Base-by-base conservation (phyloP, 495 filamentous ascomycete species). In the Trichoderma virens region DNA sequence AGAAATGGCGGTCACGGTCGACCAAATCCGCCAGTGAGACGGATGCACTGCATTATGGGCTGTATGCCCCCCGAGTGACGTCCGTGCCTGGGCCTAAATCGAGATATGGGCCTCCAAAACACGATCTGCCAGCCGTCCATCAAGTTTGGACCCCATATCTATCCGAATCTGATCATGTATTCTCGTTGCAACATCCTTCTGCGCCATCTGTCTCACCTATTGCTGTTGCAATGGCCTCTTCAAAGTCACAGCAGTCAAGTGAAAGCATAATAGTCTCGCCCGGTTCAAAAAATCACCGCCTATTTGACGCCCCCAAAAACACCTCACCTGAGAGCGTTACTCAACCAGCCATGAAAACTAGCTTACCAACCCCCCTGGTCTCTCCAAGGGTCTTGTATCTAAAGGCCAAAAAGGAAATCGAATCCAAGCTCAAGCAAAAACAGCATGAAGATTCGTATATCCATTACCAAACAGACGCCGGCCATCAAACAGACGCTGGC, bases 1-100 rank as follows among this genome's bases (percentile, higher is more conserved):
- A 74, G 70, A 75, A 67, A 59, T 76, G 78, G 73, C 68, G 74
- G 32, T 74, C 67, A 43, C 68, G 72, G 20, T 76, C 75, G 1
- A 63, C 65, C 41, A 78, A 75, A 63, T 56, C 65, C 3, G 32
- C 63, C 5, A 63, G 61, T 27, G 61, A 63, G 61, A 25, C 39
- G 2, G 61, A 51, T 32, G 51, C 25, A 27, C 25, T 14, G 7
- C 51, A 28, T 4, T 2, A 56, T 3, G 51, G 25, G 23, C 51
- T 30, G 13, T 30, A 56, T 4, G 13, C 27, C 18, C 30, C 51
- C 13, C 51, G 27, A 2, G 16, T 56, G 9, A 4, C 27, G 11
- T 56, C 51, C 8, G 14, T 30, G 8, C 30, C 51, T 30, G 51
- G 51, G 8, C 51, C 51, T 7, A 31, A n/a, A 30, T 30, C 51